Evolutionary conservation across 2,329 filamentous ascomycete genomes (phyloP).

Genomic region (Biscogniauxia mediterranea): DNA sequence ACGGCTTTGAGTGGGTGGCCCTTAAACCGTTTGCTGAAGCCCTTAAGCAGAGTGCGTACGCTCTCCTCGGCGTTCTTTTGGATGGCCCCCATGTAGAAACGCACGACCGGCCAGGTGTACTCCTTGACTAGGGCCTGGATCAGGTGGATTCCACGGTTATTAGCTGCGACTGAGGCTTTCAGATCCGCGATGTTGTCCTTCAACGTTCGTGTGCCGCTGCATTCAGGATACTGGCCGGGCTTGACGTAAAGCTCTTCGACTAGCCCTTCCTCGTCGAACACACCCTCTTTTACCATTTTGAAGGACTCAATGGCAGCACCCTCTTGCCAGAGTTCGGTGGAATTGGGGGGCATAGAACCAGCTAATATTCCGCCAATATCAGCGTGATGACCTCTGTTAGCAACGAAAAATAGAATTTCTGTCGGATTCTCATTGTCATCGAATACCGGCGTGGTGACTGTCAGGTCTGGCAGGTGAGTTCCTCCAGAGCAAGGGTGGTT

Average conservation of each 20-base stretch:
- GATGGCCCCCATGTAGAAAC: constrained; percentile 40
- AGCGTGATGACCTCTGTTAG: constrained; percentile 31
- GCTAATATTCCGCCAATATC: constrained; percentile 45
- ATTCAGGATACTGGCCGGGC: constrained; percentile 35
- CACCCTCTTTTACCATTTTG: constrained; percentile 36
- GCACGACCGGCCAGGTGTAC: constrained; percentile 31
- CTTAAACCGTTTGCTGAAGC: constrained; percentile 36
- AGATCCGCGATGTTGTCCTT: constrained; percentile 44
- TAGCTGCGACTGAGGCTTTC: constrained; percentile 42
- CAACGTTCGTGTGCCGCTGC: constrained; percentile 35
- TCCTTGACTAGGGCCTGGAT: constrained; percentile 33
- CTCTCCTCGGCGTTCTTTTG: constrained; percentile 39
- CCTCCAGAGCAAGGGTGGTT: constrained; percentile 46
- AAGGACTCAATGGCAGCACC: constrained; percentile 38
- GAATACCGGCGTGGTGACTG: constrained; percentile 21
- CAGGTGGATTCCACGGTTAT: constrained; percentile 37
- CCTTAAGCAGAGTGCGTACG: constrained; percentile 31
- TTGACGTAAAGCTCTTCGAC: constrained; percentile 30
- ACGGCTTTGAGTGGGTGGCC: constrained; percentile 56
- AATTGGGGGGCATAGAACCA: constrained; percentile 42
- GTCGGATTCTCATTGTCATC: constrained; percentile 13
- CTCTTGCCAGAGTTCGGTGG: constrained; percentile 41
- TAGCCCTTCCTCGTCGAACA: constrained; percentile 33
- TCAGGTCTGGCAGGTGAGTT: constrained; percentile 21
- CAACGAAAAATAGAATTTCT: constrained; percentile 17